phyloP scores from a whole-genome alignment of 2,329 filamentous ascomycete species.

The Metarhizium sp. region DNA sequence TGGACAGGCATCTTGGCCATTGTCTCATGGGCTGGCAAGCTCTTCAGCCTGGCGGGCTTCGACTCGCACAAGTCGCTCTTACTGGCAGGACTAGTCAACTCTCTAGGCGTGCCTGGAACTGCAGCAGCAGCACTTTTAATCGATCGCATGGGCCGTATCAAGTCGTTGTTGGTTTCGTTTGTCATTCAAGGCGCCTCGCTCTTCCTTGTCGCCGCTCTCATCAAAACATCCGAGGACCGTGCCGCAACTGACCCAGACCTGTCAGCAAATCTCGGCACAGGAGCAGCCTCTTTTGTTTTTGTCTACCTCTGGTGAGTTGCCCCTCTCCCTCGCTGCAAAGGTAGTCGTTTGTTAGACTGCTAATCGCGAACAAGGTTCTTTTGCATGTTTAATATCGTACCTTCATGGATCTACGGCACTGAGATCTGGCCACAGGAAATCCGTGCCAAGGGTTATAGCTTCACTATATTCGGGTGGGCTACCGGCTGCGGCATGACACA shows the following conservation, averaged over 20 bases:
- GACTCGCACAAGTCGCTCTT: slow-evolving; percentile 18
- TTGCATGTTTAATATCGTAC: slow-evolving; percentile 24
- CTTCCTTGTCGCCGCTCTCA: slow-evolving; percentile 22
- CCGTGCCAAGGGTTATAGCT: slow-evolving; percentile 47
- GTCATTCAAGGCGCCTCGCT: slow-evolving; percentile 18
- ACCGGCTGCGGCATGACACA: slow-evolving; percentile 44
- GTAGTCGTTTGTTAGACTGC: background rate
- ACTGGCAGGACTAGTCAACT: slow-evolving; percentile 41
- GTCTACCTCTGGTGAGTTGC: slow-evolving; percentile 14
- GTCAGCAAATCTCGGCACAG: slow-evolving; percentile 12
- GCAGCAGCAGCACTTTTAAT: slow-evolving; percentile 41
- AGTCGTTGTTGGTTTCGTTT: slow-evolving; percentile 19
- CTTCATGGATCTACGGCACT: slow-evolving; percentile 28
- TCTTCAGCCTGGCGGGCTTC: slow-evolving; percentile 16
- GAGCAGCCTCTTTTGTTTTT: slow-evolving; percentile 15
- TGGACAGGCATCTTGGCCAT: slow-evolving; percentile 35
- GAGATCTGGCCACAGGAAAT: slow-evolving; percentile 49
- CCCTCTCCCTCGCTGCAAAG: background rate
- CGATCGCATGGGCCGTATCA: slow-evolving; percentile 35
- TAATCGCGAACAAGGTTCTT: slow-evolving; percentile 14
- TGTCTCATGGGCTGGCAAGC: slow-evolving; percentile 21
- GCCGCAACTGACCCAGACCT: slow-evolving; percentile 4
- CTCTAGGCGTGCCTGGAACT: slow-evolving; percentile 40
- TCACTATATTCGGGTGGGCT: slow-evolving; percentile 51
- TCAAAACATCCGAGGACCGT: slow-evolving; percentile 17